Percentiles rank a stretch among this genome's conserved stretches.
Conservation (phyloP, 805 yeast species). For the Suhomyces vadensis region DNA sequence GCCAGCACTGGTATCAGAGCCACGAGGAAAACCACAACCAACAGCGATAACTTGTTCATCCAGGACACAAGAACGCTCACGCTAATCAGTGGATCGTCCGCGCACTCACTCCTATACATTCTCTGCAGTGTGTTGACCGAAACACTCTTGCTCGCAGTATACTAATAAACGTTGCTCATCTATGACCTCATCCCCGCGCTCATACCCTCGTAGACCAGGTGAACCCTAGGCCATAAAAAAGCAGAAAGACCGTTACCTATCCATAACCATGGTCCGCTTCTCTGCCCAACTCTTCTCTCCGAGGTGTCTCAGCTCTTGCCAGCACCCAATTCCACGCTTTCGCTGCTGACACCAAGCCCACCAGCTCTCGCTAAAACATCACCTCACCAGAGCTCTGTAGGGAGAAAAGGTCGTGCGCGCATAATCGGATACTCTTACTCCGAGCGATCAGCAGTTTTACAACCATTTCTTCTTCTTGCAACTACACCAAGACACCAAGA, state of each 20-base stretch:
- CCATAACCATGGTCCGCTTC: too few species aligned
- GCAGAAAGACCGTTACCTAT: too few species aligned
- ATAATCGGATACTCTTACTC: constrained; percentile 10
- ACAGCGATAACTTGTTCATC: not conserved
- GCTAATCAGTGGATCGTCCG: not conserved
- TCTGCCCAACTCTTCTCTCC: too few species aligned
- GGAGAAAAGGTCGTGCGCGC: constrained; percentile 5
- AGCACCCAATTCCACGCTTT: too few species aligned
- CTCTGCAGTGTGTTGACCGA: not conserved
- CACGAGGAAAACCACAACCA: not conserved
- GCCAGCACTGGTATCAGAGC: too few species aligned
- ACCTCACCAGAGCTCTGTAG: too few species aligned
- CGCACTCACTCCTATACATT: not conserved
- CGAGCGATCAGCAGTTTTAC: constrained; percentile 1
- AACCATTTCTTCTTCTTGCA: not conserved
- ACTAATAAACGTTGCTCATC: constrained; percentile 1
- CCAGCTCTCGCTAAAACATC: too few species aligned
- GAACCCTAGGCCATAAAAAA: too few species aligned
- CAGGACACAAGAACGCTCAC: not conserved
- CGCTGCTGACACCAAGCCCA: too few species aligned
- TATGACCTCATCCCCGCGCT: constrained; percentile 1
- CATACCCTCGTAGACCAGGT: too few species aligned
- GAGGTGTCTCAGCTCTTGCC: too few species aligned
- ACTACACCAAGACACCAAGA: constrained; percentile 2
- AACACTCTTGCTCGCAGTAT: not conserved